Conservation (phyloP, 148 eudicot genomes). For the Fagopyrum esculentum region DNA sequence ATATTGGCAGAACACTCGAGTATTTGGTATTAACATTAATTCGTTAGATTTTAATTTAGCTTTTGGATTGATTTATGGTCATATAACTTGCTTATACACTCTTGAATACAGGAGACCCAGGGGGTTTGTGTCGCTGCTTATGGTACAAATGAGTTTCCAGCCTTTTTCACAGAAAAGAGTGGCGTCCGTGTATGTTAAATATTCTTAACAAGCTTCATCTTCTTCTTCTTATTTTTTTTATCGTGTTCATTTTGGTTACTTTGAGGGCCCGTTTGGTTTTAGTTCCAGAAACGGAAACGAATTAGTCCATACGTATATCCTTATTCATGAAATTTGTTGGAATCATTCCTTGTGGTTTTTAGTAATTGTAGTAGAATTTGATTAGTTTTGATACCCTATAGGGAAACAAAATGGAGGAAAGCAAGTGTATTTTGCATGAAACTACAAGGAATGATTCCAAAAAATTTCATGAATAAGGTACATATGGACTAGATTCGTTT, state of each 20-base stretch:
- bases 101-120: slow-evolving; percentile 73
- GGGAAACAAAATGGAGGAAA: too few species aligned
- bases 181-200: slow-evolving; percentile 56
- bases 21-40: slow-evolving; percentile 53
- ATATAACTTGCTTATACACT: background rate
- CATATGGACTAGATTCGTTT: too few species aligned
- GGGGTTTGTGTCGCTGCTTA: slow-evolving; percentile 96
- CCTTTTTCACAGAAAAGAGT: slow-evolving; percentile 87
- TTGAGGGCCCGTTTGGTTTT: too few species aligned
- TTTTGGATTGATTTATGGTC: background rate
- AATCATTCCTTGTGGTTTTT: too few species aligned
- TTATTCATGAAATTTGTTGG: too few species aligned
- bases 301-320: too few species aligned
- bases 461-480: too few species aligned
- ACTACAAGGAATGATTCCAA: too few species aligned
- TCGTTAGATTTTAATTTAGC: background rate
- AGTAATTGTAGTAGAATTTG: too few species aligned
- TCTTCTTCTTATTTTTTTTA: background rate
- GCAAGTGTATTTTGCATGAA: too few species aligned
- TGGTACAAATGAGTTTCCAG: slow-evolving; percentile 81
- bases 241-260: background rate
- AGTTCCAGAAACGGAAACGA: too few species aligned
- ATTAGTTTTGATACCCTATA: too few species aligned
- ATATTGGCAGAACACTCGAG: slow-evolving; percentile 94
- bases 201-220: background rate